phyloP scores from a whole-genome alignment of 1,284 basidiomycete species.

The Tetrapyrgos nigripes region DNA sequence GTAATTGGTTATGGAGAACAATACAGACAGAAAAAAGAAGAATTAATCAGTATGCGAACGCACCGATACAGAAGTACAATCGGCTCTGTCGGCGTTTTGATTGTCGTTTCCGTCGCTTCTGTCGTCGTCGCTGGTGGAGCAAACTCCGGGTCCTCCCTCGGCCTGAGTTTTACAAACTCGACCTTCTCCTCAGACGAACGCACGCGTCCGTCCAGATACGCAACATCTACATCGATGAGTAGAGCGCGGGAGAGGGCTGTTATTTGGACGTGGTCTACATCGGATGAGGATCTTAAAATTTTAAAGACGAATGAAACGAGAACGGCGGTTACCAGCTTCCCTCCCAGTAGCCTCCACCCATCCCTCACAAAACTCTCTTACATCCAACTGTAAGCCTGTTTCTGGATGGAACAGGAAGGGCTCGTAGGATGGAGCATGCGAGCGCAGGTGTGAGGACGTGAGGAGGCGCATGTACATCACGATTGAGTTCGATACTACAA shows the following conservation, averaged over 20 bases:
- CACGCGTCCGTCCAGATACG: slow-evolving; percentile 72
- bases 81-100: slow-evolving; percentile 43
- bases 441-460: slow-evolving; percentile 83
- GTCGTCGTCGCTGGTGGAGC: too few relatives aligned
- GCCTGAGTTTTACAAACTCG: slow-evolving; percentile 72
- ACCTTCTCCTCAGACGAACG: slow-evolving; percentile 56
- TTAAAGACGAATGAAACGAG: slow-evolving; percentile 5
- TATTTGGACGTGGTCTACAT: slow-evolving; percentile 82
- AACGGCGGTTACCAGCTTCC: slow-evolving; percentile 70
- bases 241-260: slow-evolving; percentile 78
- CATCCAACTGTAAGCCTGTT: slow-evolving; percentile 61
- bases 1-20: not conserved
- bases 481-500: slow-evolving; percentile 72
- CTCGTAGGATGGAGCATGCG: slow-evolving; percentile 66
- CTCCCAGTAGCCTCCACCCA: slow-evolving; percentile 84
- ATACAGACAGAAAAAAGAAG: not conserved
- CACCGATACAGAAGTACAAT: slow-evolving; percentile 81
- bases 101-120: not conserved
- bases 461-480: slow-evolving; percentile 80
- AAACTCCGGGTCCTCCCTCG: slow-evolving; percentile 45
- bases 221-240: slow-evolving; percentile 73
- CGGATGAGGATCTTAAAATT: not conserved
- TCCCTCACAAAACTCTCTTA: slow-evolving; percentile 74
- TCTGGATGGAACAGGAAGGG: slow-evolving; percentile 82
- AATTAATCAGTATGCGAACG: slow-evolving; percentile 36